Conservation (phyloP, 305 asterid species). For the Withania somnifera region DNA sequence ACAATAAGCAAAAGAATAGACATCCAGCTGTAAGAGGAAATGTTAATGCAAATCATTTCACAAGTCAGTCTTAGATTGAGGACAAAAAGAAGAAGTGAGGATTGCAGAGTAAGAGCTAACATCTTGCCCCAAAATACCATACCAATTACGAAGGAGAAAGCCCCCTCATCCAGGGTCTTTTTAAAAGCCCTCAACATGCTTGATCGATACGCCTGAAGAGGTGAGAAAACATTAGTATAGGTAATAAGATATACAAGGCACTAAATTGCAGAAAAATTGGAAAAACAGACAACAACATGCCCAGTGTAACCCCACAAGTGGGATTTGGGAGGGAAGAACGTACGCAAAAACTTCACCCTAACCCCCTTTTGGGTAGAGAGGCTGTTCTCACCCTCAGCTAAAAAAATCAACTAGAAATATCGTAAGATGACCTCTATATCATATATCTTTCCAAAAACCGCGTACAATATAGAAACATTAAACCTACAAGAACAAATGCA, state of each 20-base stretch:
- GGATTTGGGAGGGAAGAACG: too few relatives aligned
- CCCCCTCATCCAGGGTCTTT: conserved; percentile 96
- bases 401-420: not conserved
- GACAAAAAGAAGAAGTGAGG: not conserved
- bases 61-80: not conserved
- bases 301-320: too few relatives aligned
- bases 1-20: not conserved
- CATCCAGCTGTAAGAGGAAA: not conserved
- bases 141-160: conserved; percentile 92
- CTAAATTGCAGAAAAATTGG: not conserved
- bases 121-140: conserved; percentile 29
- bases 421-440: not conserved
- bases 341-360: too few relatives aligned
- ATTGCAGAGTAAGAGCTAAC: not conserved
- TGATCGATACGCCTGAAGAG: conserved; percentile 81
- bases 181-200: conserved; percentile 98
- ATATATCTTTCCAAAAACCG: not conserved
- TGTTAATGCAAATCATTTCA: not conserved
- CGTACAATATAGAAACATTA: not conserved
- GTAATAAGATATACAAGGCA: not conserved
- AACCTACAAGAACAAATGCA: not conserved
- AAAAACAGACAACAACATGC: not conserved
- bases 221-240: not conserved
- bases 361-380: too few relatives aligned
- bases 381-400: too few relatives aligned